A percentile compares a stretch with the other conserved stretches of the same genome.
These are phyloP conservation scores for Discostella stelligera DNA, from an alignment of 352 stramenopile genomes.

Conservation along the genomic window DNA sequence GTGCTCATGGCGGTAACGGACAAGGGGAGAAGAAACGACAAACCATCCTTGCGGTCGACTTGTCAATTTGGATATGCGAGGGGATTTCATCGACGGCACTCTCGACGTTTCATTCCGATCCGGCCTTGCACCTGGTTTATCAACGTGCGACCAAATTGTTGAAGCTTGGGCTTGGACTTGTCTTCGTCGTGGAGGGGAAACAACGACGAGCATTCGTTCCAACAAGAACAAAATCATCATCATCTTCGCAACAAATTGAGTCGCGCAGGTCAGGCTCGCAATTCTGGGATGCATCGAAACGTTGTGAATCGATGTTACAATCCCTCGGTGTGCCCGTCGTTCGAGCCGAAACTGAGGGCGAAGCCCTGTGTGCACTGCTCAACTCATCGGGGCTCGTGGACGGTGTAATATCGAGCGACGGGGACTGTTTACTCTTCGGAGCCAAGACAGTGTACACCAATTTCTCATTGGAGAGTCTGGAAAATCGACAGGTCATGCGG, in stretches of 20 bases:
- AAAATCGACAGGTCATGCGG: constrained; percentile 57
- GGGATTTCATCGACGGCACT: constrained; percentile 61
- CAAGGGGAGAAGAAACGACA: background rate
- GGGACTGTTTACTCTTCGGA: constrained; percentile 78
- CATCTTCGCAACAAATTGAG: constrained; percentile 38
- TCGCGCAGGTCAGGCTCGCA: constrained; percentile 55
- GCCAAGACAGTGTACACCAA: constrained; percentile 70
- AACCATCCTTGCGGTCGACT: constrained; percentile 67
- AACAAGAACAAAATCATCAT: background rate
- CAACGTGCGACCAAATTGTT: constrained; percentile 65
- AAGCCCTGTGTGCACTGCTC: constrained; percentile 75
- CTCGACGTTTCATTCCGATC: constrained; percentile 64
- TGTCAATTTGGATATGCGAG: constrained; percentile 83
- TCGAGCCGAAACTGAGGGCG: constrained; percentile 68
- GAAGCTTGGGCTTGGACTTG: constrained; percentile 58
- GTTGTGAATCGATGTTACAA: constrained; percentile 60
- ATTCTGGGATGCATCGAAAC: constrained; percentile 68
- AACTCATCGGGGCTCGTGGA: constrained; percentile 70
- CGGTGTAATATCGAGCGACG: constrained; percentile 81
- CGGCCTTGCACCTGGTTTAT: constrained; percentile 72
- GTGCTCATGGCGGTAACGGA: constrained; percentile 10
- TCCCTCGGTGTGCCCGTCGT: constrained; percentile 67
- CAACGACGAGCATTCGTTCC: constrained; percentile 41
- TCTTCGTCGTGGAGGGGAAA: constrained; percentile 75
- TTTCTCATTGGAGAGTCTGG: constrained; percentile 74